These are phyloP conservation scores for Lasiosphaeria ovina DNA, from an alignment of 495 filamentous ascomycete species.

Conservation along the genomic window DNA sequence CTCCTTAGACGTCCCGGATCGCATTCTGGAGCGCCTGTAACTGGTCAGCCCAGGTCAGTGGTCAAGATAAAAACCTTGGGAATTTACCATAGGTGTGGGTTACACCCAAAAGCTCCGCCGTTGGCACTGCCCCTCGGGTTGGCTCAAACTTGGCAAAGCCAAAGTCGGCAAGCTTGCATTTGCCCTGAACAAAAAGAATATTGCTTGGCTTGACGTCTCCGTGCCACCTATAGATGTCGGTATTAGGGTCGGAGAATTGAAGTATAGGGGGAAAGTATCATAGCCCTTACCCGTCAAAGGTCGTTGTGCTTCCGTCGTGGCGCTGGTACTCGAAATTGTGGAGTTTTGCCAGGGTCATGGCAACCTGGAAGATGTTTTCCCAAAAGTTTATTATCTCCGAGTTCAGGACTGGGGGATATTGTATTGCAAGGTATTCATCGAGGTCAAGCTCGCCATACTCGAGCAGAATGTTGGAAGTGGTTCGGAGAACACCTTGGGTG, in stretches of 20 bases:
- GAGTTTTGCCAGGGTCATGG: conserved; percentile 30
- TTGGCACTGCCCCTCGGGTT: conserved; percentile 14
- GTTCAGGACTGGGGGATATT: conserved; percentile 29
- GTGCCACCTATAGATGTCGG: conserved; percentile 34
- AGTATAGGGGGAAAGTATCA: neutral
- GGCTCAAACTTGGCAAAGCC: conserved; percentile 39
- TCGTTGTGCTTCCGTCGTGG: conserved; percentile 7
- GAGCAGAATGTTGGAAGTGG: conserved; percentile 34
- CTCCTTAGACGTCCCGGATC: conserved; percentile 13
- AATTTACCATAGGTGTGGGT: conserved; percentile 38
- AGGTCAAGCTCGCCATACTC: conserved; percentile 39
- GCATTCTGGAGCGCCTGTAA: conserved; percentile 16
- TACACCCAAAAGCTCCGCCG: conserved; percentile 25
- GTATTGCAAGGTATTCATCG: conserved; percentile 30
- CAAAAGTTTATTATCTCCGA: conserved; percentile 35
- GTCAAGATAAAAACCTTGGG: neutral
- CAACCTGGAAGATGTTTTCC: conserved; percentile 35
- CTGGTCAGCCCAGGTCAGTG: neutral
- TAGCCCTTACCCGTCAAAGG: neutral
- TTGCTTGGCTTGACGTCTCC: conserved; percentile 43
- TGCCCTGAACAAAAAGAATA: conserved; percentile 34
- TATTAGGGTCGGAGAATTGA: neutral
- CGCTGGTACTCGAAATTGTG: conserved; percentile 26
- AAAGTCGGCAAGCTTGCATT: conserved; percentile 43
- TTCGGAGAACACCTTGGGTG: neutral